Evolutionary conservation across 1,139 yeast species (phyloP), one percentile per base, ranked within the genome.

Genomic region (Lodderomyces theae): DNA sequence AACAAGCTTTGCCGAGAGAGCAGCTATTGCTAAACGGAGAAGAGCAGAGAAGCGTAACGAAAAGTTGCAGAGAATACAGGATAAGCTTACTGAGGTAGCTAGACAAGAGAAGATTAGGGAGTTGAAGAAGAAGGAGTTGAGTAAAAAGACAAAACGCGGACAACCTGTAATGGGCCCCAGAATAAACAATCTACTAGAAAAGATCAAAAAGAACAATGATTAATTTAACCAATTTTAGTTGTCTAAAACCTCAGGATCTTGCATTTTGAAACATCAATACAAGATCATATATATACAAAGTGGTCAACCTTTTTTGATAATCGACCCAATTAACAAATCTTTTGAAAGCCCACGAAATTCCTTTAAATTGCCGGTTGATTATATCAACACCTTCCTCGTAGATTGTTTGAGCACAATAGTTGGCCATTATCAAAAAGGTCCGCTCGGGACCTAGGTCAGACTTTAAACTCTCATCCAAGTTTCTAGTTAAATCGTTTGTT

Each of bases 91-190:
- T 33, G 46, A 40, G 13, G 52, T 56, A 19, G 66, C 60, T 37
- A 49, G 48, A 37, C 52, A 57, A 34, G 48, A 57, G 37, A 45
- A 50, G 43, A 60, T 61, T 42, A 53, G 70, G 44, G 77, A 72
- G 43, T 60, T 62, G 38, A 75, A 74, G 52, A 74, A 79, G 47
- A 76, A 75, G 43, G 66, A 64, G 28, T 51, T 84, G 9, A 63
- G 79, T 1, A 75, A 83, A 48, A 80, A 70, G 45, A 89, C 96
- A 1, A 71, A 71, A 48, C 61, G 71, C 5, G 97, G 97, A 1
- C 97, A 90, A 59, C 97, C 97, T 2, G 62, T 79, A 38, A 87
- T 90, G 95, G 96, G 88, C 0, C 94, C 96, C 8, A 76, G 95
- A 58, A 87, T 90, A 45, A 84, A 80, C 45, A 78, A 81, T 51